Conservation (phyloP, 2,329 filamentous ascomycete species). For the Trichophyton equinum region DNA sequence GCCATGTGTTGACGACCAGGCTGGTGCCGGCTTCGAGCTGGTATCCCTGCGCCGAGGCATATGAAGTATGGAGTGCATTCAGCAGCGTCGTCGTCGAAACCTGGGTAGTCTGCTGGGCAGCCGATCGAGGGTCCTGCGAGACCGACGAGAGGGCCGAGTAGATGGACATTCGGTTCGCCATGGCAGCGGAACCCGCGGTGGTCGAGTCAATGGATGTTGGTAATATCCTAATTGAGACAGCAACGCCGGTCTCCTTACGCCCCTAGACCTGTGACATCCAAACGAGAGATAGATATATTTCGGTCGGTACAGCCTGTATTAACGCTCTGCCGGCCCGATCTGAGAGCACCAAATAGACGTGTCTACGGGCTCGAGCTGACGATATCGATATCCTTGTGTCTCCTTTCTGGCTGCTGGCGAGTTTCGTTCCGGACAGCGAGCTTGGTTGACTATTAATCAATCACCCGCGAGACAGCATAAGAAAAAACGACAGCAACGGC, state of each 20-base stretch:
- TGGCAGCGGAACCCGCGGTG: constrained; percentile 18
- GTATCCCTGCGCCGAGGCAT: constrained; percentile 70
- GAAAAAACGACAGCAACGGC: not conserved
- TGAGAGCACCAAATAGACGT: not conserved
- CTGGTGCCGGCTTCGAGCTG: constrained; percentile 80
- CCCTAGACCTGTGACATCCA: constrained; percentile 2
- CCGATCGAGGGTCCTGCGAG: constrained; percentile 42
- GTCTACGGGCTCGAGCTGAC: not conserved
- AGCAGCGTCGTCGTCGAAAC: constrained; percentile 87
- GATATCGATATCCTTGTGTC: no score
- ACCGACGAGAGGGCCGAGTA: constrained; percentile 51
- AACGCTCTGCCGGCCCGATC: not conserved
- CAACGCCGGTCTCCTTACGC: not conserved
- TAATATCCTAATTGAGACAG: not conserved
- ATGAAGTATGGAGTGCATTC: constrained; percentile 83
- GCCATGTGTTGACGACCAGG: constrained; percentile 89
- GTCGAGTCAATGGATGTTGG: not conserved
- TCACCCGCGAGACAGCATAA: not conserved
- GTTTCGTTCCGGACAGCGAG: not conserved
- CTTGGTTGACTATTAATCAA: not conserved
- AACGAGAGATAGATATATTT: constrained; percentile 1
- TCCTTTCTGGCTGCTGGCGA: not conserved
- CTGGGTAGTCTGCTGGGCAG: constrained; percentile 59
- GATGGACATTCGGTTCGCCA: constrained; percentile 50
- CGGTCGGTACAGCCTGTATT: not conserved